Conservation (phyloP, 1,139 yeast species). For the Nematodospora anomalae region DNA sequence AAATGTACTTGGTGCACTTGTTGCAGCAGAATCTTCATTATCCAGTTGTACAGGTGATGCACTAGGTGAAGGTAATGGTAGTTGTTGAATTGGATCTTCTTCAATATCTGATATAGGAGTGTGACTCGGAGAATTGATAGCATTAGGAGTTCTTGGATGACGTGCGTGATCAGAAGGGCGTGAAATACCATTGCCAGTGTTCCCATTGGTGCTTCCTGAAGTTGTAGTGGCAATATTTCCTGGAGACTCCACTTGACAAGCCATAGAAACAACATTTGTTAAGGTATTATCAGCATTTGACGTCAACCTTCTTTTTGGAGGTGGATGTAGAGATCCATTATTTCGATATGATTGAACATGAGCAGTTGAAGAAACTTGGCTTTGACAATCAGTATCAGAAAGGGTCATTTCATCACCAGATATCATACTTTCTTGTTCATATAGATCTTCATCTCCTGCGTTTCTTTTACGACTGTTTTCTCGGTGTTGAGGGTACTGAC, state of each 20-base stretch:
- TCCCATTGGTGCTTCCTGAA: constrained; percentile 1
- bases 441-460: constrained; percentile 17
- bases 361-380: constrained; percentile 22
- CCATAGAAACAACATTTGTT: constrained; percentile 4
- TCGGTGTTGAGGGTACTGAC: constrained; percentile 4
- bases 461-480: constrained; percentile 30
- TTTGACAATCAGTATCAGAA: constrained; percentile 36
- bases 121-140: constrained; percentile 33
- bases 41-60: constrained; percentile 59
- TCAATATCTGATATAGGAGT: constrained; percentile 43
- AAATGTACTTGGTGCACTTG: constrained; percentile 1
- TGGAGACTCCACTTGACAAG: constrained; percentile 13
- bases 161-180: constrained; percentile 11
- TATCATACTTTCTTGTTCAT: constrained; percentile 23
- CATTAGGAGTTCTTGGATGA: constrained; percentile 35
- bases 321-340: constrained; percentile 27
- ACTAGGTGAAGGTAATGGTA: constrained; percentile 67
- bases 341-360: constrained; percentile 14
- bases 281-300: constrained; percentile 4
- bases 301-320: constrained; percentile 42
- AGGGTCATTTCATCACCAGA: constrained; percentile 39
- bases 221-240: constrained; percentile 7
- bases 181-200: constrained; percentile 1
- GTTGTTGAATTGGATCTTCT: constrained; percentile 41
- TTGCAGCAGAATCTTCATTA: constrained; percentile 9